Evolutionary conservation across 179 eudicot species (phyloP), one percentile per base, ranked within the genome.

Genomic region (Actinidia arguta): DNA sequence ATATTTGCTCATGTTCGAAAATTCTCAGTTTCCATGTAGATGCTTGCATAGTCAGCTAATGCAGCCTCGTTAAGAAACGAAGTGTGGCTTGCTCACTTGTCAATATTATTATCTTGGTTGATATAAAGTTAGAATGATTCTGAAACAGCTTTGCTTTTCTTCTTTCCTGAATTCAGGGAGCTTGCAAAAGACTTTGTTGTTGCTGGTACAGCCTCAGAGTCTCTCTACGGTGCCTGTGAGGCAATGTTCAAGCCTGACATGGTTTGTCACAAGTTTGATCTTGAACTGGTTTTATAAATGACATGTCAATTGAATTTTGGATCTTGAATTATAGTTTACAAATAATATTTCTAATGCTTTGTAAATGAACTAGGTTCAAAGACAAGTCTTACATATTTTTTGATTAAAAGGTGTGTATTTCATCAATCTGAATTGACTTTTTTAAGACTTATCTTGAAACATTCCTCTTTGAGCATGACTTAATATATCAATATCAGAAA

Each of bases 141-240:
- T 68, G 75, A 39, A 22, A 17, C 47, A 51, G n/a, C 62, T 17
- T 17, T 18, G 25, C 22, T 1, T 73, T 48, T 14, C 8, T 44
- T 46, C 22, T 63, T 56, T 6, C 55, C 16, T 51, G 42, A 73
- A 54, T 86, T 81, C 93, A 95, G 99, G 87, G 99, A 95, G 88
- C 99, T 95, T 83, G 99, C 99, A 64, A 95, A 95, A 89, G 99
- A 95, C 86, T 95, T 95, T 82, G 99, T 95, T 70, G 99, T 95
- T 89, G 91, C 95, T 88, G 98, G 98, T 27, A 93, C 99, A 67
- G 93, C 99, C 58, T 94, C 97, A 11, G 99, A 95, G 82, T 95
- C 99, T 70, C 90, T 95, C 9, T 95, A 95, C 86, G 99, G 99
- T 90, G 99, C 99, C 54, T 95, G 99, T 87, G 99, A 95, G 81